Conservation (phyloP, 768 basidiomycete species). For the Rhizopogon sp. region DNA sequence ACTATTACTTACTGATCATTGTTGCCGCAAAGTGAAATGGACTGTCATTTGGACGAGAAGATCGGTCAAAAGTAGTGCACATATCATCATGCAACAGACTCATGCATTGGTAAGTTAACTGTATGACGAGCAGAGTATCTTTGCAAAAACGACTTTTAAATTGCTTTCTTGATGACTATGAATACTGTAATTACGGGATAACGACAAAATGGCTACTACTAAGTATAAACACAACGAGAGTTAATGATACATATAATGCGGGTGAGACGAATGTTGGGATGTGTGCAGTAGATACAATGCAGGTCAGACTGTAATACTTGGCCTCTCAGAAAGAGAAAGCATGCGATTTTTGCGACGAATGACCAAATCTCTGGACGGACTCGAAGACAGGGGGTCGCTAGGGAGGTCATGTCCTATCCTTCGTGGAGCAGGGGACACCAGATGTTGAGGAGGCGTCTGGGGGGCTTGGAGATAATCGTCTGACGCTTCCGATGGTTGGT, state of each 20-base stretch:
- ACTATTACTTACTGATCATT: too few species aligned
- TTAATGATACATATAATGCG: constrained; percentile 4
- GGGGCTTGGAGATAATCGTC: constrained; percentile 63
- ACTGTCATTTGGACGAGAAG: background rate
- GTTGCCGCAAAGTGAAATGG: too few species aligned
- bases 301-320: background rate
- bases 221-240: background rate
- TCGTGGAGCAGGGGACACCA: constrained; percentile 56
- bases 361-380: constrained; percentile 43
- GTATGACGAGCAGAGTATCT: too few species aligned
- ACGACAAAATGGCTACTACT: background rate
- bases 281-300: background rate
- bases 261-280: background rate
- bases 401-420: constrained; percentile 35
- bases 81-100: background rate
- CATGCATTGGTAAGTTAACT: too few species aligned
- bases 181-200: constrained; percentile 1
- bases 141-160: background rate
- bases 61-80: background rate
- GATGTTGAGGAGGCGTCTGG: constrained; percentile 65
- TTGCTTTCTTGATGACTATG: background rate
- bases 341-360: constrained; percentile 35
- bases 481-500: constrained; percentile 32
- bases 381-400: constrained; percentile 45
- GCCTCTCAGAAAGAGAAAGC: constrained; percentile 13